Conservation (phyloP, 345 rosid species). For the Jatropha curcas region DNA sequence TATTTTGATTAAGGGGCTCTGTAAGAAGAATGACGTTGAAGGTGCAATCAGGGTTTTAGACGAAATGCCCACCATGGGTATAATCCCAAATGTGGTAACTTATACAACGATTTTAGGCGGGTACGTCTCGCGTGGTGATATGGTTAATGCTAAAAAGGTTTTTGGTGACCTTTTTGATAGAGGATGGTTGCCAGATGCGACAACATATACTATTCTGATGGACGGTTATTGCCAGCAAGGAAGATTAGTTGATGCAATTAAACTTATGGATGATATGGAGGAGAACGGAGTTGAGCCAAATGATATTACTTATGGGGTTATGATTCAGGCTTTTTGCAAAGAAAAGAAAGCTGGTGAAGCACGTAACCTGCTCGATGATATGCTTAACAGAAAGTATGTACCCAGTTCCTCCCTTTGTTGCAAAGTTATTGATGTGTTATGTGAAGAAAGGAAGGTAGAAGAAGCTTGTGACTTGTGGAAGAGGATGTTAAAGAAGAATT, state of each 20-base stretch:
- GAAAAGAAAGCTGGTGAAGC: slow-evolving; percentile 74
- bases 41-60: slow-evolving; percentile 61
- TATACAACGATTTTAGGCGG: slow-evolving; percentile 80
- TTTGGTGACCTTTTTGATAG: slow-evolving; percentile 63
- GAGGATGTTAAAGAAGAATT: slow-evolving; percentile 65
- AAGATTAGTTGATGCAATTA: slow-evolving; percentile 68
- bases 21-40: slow-evolving; percentile 59
- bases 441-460: slow-evolving; percentile 63
- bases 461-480: slow-evolving; percentile 76
- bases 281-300: slow-evolving; percentile 65
- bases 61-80: slow-evolving; percentile 80
- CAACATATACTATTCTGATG: slow-evolving; percentile 67
- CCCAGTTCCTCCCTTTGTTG: slow-evolving; percentile 75
- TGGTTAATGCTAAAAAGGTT: slow-evolving; percentile 59
- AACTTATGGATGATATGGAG: slow-evolving; percentile 90
- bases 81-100: slow-evolving; percentile 72
- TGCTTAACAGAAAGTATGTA: slow-evolving; percentile 63
- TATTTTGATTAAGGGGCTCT: slow-evolving; percentile 67
- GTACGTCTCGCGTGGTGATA: slow-evolving; percentile 64
- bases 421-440: slow-evolving; percentile 71
- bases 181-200: slow-evolving; percentile 87
- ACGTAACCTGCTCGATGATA: slow-evolving; percentile 61
- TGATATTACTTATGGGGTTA: slow-evolving; percentile 85
- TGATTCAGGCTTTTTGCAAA: slow-evolving; percentile 70
- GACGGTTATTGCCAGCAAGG: slow-evolving; percentile 75